Conservation (phyloP, 2,329 filamentous ascomycete species). For the Capronia americana region DNA sequence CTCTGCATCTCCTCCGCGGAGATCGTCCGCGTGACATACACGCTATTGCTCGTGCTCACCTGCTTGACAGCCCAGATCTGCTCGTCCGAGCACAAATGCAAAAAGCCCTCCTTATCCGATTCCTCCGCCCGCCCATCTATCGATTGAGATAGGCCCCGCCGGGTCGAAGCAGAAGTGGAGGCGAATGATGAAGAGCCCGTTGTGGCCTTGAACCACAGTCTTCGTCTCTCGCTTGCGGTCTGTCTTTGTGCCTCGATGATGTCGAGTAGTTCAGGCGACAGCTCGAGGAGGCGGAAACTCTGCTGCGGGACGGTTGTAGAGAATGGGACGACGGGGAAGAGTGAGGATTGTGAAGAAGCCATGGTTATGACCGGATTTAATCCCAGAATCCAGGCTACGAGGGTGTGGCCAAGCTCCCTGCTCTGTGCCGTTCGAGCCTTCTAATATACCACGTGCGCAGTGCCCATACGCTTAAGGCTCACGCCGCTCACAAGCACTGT, state of each 20-base stretch:
- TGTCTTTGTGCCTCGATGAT: constrained; percentile 57
- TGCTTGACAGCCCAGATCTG: constrained; percentile 67
- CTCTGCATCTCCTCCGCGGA: constrained; percentile 35
- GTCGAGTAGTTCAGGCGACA: constrained; percentile 63
- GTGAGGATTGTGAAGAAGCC: constrained; percentile 41
- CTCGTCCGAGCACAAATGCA: constrained; percentile 64
- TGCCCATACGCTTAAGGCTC: not conserved
- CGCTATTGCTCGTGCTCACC: constrained; percentile 69
- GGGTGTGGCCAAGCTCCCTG: not conserved
- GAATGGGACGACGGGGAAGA: constrained; percentile 46
- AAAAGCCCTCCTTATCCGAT: constrained; percentile 13
- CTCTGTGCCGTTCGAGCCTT: not conserved
- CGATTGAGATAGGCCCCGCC: constrained; percentile 9
- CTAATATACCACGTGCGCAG: not conserved
- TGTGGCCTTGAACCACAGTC: constrained; percentile 52
- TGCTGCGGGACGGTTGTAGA: constrained; percentile 55
- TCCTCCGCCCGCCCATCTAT: not conserved
- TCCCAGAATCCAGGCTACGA: too few relatives aligned
- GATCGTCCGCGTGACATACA: constrained; percentile 56
- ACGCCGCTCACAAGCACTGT: not conserved
- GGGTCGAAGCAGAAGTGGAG: not conserved
- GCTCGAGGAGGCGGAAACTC: constrained; percentile 65
- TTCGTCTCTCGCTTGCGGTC: constrained; percentile 47
- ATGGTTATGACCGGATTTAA: not conserved
- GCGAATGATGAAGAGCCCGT: not conserved